Evolutionary conservation across 805 yeast genomes (phyloP), one percentile per base, ranked within the genome.

Genomic region (Candida oleophila): DNA sequence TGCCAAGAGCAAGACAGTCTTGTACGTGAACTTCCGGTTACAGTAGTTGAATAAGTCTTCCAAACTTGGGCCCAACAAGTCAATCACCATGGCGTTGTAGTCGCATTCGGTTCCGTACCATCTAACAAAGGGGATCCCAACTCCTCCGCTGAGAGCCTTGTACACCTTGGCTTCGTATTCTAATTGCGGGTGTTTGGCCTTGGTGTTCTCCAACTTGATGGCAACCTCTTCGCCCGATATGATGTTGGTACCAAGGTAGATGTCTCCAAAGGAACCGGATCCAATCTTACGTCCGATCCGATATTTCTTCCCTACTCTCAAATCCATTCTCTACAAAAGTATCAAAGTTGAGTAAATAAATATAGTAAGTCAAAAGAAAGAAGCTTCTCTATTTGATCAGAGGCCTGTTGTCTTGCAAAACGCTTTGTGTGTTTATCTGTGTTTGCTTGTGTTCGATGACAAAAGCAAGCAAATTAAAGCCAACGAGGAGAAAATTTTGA

Each of bases 171-270:
- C 96, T 68, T 92, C 99, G 65, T 92, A 94, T 61, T 92, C 97
- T 55, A 92, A 77, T 70, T 92, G 99, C 1, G 99, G 98, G 65
- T 94, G 98, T 62, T 89, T 88, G 2, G 98, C 96, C 48, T 85
- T 77, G 45, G 87, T 82, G 53, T 87, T 85, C 64, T 92, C 99
- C 52, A 92, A 76, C 66, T 92, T 92, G 74, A 92, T 92, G 55
- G 98, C 99, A 45, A 94, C 97, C 66, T 92, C 97, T 67, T 94
- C 98, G 37, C 98, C 97, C 37, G 95, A 87, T 42, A 92, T 89
- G 66, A 94, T 82, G 69, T 92, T 94, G 21, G 96, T 89, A 11
- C 96, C 88, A 54, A 90, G 77, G 68, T 94, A 94, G 57, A 92
- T 94, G 64, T 94, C 99, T 49, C 99, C 99, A 66, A 92, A 92